Percentiles rank a stretch among this genome's conserved stretches.
These are phyloP conservation scores for Tolypocladium ophioglossoides DNA, from an alignment of 2,329 filamentous ascomycete genomes.

Conservation along the genomic window DNA sequence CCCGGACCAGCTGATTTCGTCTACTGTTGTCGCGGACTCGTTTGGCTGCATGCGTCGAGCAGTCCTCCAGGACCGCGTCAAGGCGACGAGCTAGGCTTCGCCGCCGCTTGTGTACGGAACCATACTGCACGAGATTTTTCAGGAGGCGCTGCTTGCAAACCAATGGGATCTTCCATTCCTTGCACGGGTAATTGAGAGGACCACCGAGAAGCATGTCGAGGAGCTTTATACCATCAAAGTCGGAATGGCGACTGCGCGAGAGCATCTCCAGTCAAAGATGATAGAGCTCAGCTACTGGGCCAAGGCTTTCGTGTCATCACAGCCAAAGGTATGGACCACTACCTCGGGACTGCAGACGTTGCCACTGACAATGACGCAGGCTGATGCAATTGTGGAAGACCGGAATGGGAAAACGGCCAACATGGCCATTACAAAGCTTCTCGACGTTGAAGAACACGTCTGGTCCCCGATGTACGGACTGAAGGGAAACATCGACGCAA, in stretches of 20 bases:
- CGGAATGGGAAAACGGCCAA: constrained; percentile 64
- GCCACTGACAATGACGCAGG: constrained; percentile 25
- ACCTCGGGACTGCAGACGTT: background rate
- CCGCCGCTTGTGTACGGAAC: constrained; percentile 84
- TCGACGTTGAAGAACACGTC: constrained; percentile 94
- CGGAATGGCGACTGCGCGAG: constrained; percentile 58
- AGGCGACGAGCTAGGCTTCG: constrained; percentile 72
- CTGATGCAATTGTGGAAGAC: constrained; percentile 66
- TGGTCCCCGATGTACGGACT: constrained; percentile 97
- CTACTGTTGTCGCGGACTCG: constrained; percentile 92
- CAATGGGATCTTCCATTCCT: constrained; percentile 66
- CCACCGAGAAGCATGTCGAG: constrained; percentile 71
- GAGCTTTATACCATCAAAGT: constrained; percentile 83
- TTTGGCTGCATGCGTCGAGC: constrained; percentile 85
- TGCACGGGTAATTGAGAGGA: constrained; percentile 51
- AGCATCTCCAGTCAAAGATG: constrained; percentile 76
- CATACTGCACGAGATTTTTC: constrained; percentile 90
- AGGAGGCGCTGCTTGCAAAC: constrained; percentile 77
- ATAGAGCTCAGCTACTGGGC: constrained; percentile 77
- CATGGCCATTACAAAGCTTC: constrained; percentile 83
- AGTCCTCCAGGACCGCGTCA: constrained; percentile 89
- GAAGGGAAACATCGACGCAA: constrained; percentile 96
- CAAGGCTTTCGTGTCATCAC: constrained; percentile 61
- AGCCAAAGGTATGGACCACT: constrained; percentile 47
- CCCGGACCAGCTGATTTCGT: constrained; percentile 89